phyloP scores from a whole-genome alignment of 2,329 filamentous ascomycete species.

The Ilyonectria sp. region DNA sequence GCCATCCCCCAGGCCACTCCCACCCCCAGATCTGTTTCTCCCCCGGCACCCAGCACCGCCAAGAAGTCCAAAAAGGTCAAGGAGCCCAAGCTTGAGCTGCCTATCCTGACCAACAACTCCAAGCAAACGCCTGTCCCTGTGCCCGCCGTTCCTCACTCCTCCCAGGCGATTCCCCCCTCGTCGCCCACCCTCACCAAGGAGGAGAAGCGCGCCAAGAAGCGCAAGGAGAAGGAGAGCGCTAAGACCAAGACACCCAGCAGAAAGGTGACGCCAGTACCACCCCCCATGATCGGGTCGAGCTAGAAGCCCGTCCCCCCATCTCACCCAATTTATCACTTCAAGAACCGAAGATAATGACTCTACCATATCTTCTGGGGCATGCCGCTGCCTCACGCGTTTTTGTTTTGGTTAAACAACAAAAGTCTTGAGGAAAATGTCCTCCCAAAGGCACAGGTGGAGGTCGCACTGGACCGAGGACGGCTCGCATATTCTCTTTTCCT shows the following conservation, averaged over 20 bases:
- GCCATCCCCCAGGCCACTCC: slow-evolving; percentile 48
- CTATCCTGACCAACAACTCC: slow-evolving; percentile 25
- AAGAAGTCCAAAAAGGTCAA: slow-evolving; percentile 49
- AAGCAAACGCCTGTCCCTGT: slow-evolving; percentile 52
- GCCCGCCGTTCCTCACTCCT: slow-evolving; percentile 54
- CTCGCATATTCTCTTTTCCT: slow-evolving; percentile 33
- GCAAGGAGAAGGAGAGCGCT: slow-evolving; percentile 48
- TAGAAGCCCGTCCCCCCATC: slow-evolving; percentile 38
- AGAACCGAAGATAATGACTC: slow-evolving; percentile 5
- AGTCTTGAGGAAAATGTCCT: not conserved
- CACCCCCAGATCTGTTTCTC: slow-evolving; percentile 42
- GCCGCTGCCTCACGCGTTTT: not conserved
- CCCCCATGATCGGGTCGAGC: slow-evolving; percentile 42
- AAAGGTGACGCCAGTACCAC: slow-evolving; percentile 48
- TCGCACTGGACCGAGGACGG: slow-evolving; percentile 12
- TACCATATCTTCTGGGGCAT: not conserved
- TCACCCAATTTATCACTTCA: slow-evolving; percentile 10
- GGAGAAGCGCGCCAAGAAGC: slow-evolving; percentile 51
- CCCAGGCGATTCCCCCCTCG: slow-evolving; percentile 43
- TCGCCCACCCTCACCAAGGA: slow-evolving; percentile 45
- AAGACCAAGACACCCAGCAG: slow-evolving; percentile 35
- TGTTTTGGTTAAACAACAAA: slow-evolving; percentile 13
- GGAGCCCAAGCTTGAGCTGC: slow-evolving; percentile 43
- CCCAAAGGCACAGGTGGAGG: not conserved
- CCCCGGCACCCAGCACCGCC: slow-evolving; percentile 37